phyloP scores from a whole-genome alignment of 805 yeast species.

The Teunomyces cretensis region DNA sequence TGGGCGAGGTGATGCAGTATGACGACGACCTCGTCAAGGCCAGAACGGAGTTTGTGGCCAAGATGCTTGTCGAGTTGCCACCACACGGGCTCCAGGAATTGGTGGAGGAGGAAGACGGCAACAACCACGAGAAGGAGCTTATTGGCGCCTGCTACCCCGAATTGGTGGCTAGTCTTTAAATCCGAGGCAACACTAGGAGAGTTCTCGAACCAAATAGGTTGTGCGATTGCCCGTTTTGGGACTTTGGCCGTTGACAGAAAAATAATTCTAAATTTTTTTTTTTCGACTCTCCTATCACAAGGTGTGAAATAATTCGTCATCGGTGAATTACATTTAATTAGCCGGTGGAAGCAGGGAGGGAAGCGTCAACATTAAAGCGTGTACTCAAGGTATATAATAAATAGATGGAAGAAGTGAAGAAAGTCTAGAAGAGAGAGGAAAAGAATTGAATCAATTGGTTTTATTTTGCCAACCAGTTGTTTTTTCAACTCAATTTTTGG shows the following conservation, averaged over 20 bases:
- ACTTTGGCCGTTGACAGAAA: no score
- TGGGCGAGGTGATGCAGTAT: slow-evolving; percentile 40
- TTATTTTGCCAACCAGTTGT: no score
- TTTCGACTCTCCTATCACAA: background rate
- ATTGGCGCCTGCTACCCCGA: slow-evolving; percentile 15
- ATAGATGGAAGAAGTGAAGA: slow-evolving; percentile 2
- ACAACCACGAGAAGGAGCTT: slow-evolving; percentile 17
- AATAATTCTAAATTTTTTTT: no score
- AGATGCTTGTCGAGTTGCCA: slow-evolving; percentile 33
- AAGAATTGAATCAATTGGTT: background rate
- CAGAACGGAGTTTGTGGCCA: slow-evolving; percentile 28
- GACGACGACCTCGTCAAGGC: slow-evolving; percentile 25
- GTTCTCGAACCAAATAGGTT: no score
- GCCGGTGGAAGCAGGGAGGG: background rate
- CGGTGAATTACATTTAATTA: background rate
- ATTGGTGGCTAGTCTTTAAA: slow-evolving; percentile 2
- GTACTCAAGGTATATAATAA: background rate
- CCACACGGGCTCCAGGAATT: slow-evolving; percentile 35
- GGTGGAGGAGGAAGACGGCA: slow-evolving; percentile 20
- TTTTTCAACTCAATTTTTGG: background rate
- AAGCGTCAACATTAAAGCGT: no score
- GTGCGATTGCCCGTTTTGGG: no score
- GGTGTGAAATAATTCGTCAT: no score
- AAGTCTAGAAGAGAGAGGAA: background rate
- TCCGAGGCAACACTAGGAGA: no score